Conservation (phyloP, 495 filamentous ascomycete species). For the Chlorociboria aeruginascens region DNA sequence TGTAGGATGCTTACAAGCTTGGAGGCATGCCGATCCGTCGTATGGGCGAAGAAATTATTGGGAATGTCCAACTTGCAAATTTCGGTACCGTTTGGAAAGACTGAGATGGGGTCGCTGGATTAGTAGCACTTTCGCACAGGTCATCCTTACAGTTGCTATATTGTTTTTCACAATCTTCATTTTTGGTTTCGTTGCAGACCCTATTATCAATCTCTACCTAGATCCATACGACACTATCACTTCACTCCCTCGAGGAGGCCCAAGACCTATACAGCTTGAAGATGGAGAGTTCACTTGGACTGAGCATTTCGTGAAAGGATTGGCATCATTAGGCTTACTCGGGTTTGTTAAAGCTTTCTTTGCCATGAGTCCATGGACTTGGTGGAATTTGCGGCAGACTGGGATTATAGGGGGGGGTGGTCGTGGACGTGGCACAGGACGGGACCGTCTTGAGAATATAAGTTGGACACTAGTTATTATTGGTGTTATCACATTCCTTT, state of each 20-base stretch:
- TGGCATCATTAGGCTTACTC: constrained; percentile 72
- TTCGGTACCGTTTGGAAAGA: constrained; percentile 70
- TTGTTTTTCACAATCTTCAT: constrained; percentile 63
- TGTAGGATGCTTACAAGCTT: constrained; percentile 79
- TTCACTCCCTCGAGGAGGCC: constrained; percentile 25
- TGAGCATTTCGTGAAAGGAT: constrained; percentile 78
- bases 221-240: constrained; percentile 48
- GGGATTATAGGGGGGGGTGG: constrained; percentile 35
- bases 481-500: constrained; percentile 71
- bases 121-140: constrained; percentile 50
- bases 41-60: constrained; percentile 62
- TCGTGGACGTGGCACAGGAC: constrained; percentile 45
- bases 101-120: constrained; percentile 66
- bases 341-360: constrained; percentile 76
- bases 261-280: constrained; percentile 15
- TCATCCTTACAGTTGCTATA: constrained; percentile 52
- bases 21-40: constrained; percentile 64
- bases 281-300: constrained; percentile 49
- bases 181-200: constrained; percentile 81
- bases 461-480: constrained; percentile 69
- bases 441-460: constrained; percentile 60
- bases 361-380: constrained; percentile 60
- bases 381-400: constrained; percentile 54
- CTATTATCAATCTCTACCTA: constrained; percentile 78
- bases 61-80: constrained; percentile 81